These are phyloP conservation scores for Madurella mycetomatis DNA, from an alignment of 2,329 filamentous ascomycete genomes.

Conservation along the genomic window DNA sequence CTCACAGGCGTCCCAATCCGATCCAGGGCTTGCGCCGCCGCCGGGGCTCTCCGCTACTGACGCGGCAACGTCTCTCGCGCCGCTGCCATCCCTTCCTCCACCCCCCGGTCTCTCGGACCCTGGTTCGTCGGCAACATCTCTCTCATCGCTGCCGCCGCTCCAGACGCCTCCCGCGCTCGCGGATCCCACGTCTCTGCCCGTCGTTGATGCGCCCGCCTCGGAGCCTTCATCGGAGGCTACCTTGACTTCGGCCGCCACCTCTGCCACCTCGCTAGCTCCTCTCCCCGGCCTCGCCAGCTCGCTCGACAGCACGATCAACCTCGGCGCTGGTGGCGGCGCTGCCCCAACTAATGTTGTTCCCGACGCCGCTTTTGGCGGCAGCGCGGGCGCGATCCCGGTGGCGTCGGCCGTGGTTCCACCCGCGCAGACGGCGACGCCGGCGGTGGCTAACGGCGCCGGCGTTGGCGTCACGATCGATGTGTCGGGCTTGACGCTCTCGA, in stretches of 20 bases:
- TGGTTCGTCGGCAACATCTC: not conserved
- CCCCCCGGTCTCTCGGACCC: conserved; percentile 1
- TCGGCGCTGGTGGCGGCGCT: conserved; percentile 3
- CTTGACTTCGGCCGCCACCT: not conserved
- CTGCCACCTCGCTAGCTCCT: conserved; percentile 12
- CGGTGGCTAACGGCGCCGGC: conserved; percentile 26
- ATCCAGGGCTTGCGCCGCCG: not conserved
- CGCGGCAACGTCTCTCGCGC: conserved; percentile 7
- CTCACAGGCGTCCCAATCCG: not conserved
- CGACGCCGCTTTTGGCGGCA: conserved; percentile 20
- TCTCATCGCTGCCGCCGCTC: conserved; percentile 2
- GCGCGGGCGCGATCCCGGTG: conserved; percentile 26
- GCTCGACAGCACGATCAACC: conserved; percentile 16
- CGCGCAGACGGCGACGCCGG: conserved; percentile 22
- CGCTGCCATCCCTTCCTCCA: conserved; percentile 5
- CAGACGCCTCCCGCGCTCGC: not conserved
- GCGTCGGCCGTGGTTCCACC: conserved; percentile 25
- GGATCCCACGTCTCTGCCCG: not conserved
- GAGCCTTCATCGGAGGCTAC: not conserved
- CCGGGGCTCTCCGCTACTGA: conserved; percentile 7
- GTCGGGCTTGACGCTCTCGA: conserved; percentile 40
- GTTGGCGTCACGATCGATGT: conserved; percentile 34
- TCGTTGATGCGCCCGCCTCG: not conserved
- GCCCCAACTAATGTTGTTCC: conserved; percentile 8
- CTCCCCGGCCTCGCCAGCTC: conserved; percentile 17